Evolutionary conservation across 1,139 yeast genomes (phyloP).

Genomic region (Saccharomyces uvarum): DNA sequence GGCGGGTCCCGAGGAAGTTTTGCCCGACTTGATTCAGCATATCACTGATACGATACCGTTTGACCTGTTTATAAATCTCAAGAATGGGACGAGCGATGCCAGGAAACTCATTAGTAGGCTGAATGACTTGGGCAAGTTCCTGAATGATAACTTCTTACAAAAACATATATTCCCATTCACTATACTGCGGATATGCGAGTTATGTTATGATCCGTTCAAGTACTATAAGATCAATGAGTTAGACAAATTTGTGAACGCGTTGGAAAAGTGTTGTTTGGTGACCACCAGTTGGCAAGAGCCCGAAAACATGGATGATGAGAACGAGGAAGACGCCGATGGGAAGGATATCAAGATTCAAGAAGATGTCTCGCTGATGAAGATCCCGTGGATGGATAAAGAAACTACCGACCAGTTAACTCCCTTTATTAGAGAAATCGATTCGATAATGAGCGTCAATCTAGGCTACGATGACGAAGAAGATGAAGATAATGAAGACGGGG

Average conservation of each 20-base stretch:
- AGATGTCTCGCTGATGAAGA: conserved; percentile 35
- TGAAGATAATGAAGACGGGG: conserved; percentile 13
- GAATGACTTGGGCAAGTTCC: conserved; percentile 1
- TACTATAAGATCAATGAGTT: conserved; percentile 25
- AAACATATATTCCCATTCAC: conserved; percentile 26
- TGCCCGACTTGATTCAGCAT: conserved; percentile 20
- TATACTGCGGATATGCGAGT: conserved; percentile 28
- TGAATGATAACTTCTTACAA: conserved; percentile 15
- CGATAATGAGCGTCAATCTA: conserved; percentile 26
- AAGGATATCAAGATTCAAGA: conserved; percentile 18
- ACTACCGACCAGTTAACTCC: conserved; percentile 17
- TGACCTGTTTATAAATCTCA: conserved; percentile 15
- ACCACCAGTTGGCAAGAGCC: conserved; percentile 7
- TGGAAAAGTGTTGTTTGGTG: conserved; percentile 25
- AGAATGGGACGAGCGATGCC: background rate
- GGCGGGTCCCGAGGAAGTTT: conserved; percentile 12
- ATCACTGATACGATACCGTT: conserved; percentile 24
- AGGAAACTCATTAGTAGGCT: background rate
- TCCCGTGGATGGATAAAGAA: conserved; percentile 41
- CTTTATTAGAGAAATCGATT: conserved; percentile 30
- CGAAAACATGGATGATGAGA: conserved; percentile 1
- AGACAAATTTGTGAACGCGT: conserved; percentile 25
- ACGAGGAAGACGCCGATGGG: conserved; percentile 4
- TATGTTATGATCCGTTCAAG: conserved; percentile 30
- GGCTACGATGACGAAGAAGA: conserved; percentile 27